These are phyloP conservation scores for Capsaspora owczarzaki DNA, from an alignment of 78 protist species.

Conservation along the genomic window DNA sequence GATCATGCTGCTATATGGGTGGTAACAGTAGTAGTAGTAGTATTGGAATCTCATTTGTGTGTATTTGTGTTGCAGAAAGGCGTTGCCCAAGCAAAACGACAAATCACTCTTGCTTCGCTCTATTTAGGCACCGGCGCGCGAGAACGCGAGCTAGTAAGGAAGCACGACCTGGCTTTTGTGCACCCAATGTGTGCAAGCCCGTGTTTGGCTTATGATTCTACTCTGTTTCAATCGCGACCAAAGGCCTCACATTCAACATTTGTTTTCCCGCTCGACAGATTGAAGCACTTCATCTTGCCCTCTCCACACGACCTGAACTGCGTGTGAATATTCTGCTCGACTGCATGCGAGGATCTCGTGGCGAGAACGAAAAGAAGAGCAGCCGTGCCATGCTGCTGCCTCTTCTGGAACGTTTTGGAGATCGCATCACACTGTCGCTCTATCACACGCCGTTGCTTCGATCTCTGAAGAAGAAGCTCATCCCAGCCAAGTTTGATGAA, in stretches of 20 bases:
- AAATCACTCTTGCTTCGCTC: background rate
- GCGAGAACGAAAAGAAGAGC: no score
- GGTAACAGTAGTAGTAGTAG: background rate
- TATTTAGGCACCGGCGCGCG: background rate
- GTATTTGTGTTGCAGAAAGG: background rate
- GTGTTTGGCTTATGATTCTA: background rate
- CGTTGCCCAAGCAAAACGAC: background rate
- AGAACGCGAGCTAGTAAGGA: background rate
- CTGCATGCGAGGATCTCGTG: constrained; percentile 1
- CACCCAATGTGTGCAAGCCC: background rate
- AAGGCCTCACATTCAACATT: background rate
- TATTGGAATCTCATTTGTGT: no score
- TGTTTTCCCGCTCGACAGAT: background rate
- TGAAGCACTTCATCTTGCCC: background rate
- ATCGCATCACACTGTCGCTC: no score
- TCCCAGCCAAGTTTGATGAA: constrained; percentile 46
- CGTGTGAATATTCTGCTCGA: background rate
- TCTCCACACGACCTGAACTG: background rate
- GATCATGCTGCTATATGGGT: background rate
- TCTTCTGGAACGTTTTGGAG: background rate
- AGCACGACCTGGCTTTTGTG: background rate
- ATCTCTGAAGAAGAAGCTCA: background rate
- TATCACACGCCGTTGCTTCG: background rate
- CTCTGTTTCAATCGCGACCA: background rate
- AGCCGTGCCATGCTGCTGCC: background rate